These are phyloP conservation scores for Picea abies DNA, from an alignment of 83 land plant species.

Conservation along the genomic window DNA sequence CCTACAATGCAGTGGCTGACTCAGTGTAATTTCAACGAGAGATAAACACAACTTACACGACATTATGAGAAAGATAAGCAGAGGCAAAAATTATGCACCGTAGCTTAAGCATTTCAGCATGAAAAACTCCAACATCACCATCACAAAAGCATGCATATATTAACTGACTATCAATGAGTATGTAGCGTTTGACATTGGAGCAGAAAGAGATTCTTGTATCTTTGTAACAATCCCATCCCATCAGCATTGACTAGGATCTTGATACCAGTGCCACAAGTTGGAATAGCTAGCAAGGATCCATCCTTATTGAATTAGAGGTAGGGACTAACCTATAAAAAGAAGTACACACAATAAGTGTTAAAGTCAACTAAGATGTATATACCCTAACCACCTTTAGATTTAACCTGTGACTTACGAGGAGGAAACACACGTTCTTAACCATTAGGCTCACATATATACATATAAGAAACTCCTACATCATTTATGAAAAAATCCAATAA, in stretches of 20 bases:
- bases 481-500: too few relatives aligned
- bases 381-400: too few relatives aligned
- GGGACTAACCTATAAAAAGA: constrained; percentile 63
- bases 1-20: background rate
- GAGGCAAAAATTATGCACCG: constrained; percentile 72
- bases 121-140: constrained; percentile 69
- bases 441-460: too few relatives aligned
- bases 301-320: constrained; percentile 85
- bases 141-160: constrained; percentile 76
- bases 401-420: too few relatives aligned
- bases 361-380: too few relatives aligned
- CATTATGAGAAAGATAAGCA: constrained; percentile 52
- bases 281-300: constrained; percentile 81
- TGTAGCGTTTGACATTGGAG: constrained; percentile 74
- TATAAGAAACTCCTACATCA: too few relatives aligned
- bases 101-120: constrained; percentile 59
- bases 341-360: background rate
- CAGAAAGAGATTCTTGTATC: constrained; percentile 41
- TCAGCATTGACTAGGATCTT: constrained; percentile 86
- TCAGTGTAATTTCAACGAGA: background rate
- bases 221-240: constrained; percentile 66
- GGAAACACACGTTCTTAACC: too few relatives aligned
- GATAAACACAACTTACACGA: constrained; percentile 22
- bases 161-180: constrained; percentile 83
- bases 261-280: constrained; percentile 75